These are phyloP conservation scores for Blastocystis sp. DNA, from an alignment of 352 stramenopile genomes.

Conservation along the genomic window DNA sequence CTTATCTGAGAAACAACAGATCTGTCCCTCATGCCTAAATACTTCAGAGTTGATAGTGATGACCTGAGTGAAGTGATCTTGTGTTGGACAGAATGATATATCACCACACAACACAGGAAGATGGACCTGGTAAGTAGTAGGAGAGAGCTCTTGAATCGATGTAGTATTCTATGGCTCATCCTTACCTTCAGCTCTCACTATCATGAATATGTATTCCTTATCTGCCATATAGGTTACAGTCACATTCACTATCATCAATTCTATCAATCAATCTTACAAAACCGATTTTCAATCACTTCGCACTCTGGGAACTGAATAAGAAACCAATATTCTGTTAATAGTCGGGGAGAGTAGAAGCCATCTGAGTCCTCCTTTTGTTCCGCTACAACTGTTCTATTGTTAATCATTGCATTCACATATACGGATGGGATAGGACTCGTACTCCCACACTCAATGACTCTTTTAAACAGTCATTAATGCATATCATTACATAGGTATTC, in stretches of 20 bases:
- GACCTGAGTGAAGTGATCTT: not conserved
- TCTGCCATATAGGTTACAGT: not conserved
- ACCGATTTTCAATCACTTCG: not conserved
- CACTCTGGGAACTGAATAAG: not conserved
- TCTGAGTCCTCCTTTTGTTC: not conserved
- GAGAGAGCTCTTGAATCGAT: not conserved
- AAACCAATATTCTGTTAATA: conserved; percentile 27
- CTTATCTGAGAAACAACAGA: not conserved
- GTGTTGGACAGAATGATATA: not conserved
- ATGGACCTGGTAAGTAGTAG: not conserved
- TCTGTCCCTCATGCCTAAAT: not conserved
- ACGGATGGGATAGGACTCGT: not conserved
- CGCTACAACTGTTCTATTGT: not conserved
- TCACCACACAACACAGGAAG: conserved; percentile 24
- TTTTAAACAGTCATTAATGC: not conserved
- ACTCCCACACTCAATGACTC: not conserved
- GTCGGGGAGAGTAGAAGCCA: not conserved
- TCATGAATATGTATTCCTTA: not conserved
- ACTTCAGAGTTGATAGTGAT: not conserved
- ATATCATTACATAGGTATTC: not conserved
- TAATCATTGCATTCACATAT: not conserved
- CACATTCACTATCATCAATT: not conserved
- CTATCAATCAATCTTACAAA: not conserved
- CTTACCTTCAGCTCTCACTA: not conserved
- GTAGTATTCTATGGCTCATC: not conserved